phyloP scores from a whole-genome alignment of 192 early-diverging fungal genomes.

The Podochytrium sp. region DNA sequence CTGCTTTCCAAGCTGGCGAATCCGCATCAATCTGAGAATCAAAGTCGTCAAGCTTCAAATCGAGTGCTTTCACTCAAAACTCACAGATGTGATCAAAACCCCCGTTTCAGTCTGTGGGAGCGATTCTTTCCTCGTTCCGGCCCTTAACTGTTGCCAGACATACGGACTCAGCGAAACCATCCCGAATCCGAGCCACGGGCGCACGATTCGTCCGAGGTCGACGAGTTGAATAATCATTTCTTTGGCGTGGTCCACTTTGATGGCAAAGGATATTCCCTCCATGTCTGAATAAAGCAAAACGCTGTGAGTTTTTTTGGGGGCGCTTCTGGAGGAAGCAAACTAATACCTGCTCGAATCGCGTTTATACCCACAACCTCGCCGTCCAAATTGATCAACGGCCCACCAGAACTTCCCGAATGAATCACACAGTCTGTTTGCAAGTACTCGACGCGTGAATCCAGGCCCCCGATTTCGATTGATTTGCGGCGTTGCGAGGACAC shows the following conservation, averaged over 20 bases:
- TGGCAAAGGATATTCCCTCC: slow-evolving; percentile 55
- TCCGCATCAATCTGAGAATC: slow-evolving; percentile 28
- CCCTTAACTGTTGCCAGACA: slow-evolving; percentile 45
- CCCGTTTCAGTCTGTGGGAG: slow-evolving; percentile 37
- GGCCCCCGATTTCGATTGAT: slow-evolving; percentile 47
- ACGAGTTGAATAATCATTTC: slow-evolving; percentile 51
- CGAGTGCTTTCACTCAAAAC: not conserved
- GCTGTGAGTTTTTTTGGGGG: too few relatives aligned
- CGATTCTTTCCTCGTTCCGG: not conserved
- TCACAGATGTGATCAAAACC: slow-evolving; percentile 44
- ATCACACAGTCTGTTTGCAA: slow-evolving; percentile 61
- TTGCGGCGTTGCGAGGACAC: slow-evolving; percentile 45
- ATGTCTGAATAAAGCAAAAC: slow-evolving; percentile 48
- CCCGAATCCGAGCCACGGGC: slow-evolving; percentile 50
- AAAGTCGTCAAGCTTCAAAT: not conserved
- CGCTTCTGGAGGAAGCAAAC: too few relatives aligned
- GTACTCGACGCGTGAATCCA: slow-evolving; percentile 50
- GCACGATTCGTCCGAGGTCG: slow-evolving; percentile 39
- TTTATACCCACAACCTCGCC: slow-evolving; percentile 52
- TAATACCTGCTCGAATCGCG: slow-evolving; percentile 1
- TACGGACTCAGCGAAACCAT: slow-evolving; percentile 47
- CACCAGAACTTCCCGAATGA: slow-evolving; percentile 53
- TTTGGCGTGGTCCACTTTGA: slow-evolving; percentile 46
- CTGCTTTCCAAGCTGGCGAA: slow-evolving; percentile 43
- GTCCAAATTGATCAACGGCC: slow-evolving; percentile 53